Evolutionary conservation across 768 basidiomycete genomes (phyloP), one percentile per base, ranked within the genome.

Genomic region (Trametes coccinea): DNA sequence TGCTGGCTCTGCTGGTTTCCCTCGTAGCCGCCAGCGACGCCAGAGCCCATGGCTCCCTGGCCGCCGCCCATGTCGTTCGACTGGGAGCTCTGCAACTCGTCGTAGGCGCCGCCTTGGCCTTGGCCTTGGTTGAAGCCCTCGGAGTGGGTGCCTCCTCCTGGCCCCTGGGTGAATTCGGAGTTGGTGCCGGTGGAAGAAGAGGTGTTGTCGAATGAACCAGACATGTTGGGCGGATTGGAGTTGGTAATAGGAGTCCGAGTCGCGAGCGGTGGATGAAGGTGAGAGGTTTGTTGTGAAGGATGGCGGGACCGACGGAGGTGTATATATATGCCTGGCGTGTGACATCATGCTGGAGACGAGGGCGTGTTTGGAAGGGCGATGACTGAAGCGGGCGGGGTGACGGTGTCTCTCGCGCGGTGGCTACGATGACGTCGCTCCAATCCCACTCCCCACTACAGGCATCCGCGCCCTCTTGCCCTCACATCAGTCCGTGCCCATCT

Each of bases 1-100:
- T 37, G 34, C 57, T 53, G 52, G 45, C 33, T 27, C 34, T 49
- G 34, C 34, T 37, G 44, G 44, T 62, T 61, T 39, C 60, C 50
- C 29, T 62, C 59, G 53, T 68, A 65, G 22, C 70, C 69, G 37
- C 69, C 71, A 0, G 71, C 66, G 48, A 70, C 68, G 55, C 70
- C 70, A 29, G 66, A 67, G 48, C 70, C 70, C 48, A 69, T 66
- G 33, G 65, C 56, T 44, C 70, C 70, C 17, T 46, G 48, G 14
- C 70, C 70, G 45, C 69, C 70, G 55, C 69, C 71, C 67, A 70
- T 70, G 40, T 39, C 41, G 39, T 27, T 48, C 22, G 63, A 56
- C 56, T 58, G 62, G 37, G 60, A 41, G 57, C 43, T 40, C 34
- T 62, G 61, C 51, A 69, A 51, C 53, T 64, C 54, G 63, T 66